These are phyloP conservation scores for Neophaeococcomyces mojaviensis DNA, from an alignment of 2,329 filamentous ascomycete genomes.

Conservation along the genomic window DNA sequence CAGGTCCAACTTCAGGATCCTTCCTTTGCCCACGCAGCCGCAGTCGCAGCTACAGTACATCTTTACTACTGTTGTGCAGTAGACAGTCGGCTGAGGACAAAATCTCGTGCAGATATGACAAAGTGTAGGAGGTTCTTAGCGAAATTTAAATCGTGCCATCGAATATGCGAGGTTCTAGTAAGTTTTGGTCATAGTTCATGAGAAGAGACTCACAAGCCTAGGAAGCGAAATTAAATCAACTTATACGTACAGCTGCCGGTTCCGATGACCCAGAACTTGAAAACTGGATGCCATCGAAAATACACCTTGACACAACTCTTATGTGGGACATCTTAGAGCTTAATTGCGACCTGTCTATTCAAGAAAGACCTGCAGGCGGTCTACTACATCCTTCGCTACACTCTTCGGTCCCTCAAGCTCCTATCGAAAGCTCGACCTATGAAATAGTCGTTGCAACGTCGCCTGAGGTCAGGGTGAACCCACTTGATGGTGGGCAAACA, in stretches of 20 bases:
- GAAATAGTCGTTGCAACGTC: slow-evolving; percentile 48
- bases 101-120: slow-evolving; percentile 46
- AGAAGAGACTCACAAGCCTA: slow-evolving; percentile 16
- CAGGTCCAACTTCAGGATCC: slow-evolving; percentile 44
- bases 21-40: slow-evolving; percentile 46
- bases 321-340: slow-evolving; percentile 49
- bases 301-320: slow-evolving; percentile 45
- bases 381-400: slow-evolving; percentile 39
- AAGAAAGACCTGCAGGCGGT: slow-evolving; percentile 31
- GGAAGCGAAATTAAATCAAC: slow-evolving; percentile 43
- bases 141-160: slow-evolving; percentile 41
- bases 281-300: slow-evolving; percentile 47
- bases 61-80: slow-evolving; percentile 48
- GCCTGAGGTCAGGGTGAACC: slow-evolving; percentile 46
- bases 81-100: slow-evolving; percentile 42
- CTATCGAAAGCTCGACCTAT: slow-evolving; percentile 32
- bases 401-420: slow-evolving; percentile 27
- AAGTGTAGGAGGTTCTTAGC: slow-evolving; percentile 46
- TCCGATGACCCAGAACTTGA: slow-evolving; percentile 42
- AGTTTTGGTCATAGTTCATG: slow-evolving; percentile 13
- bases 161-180: slow-evolving; percentile 42
- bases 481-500: slow-evolving; percentile 45
- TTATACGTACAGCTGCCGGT: slow-evolving; percentile 44
- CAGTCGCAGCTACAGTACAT: slow-evolving; percentile 48
- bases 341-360: slow-evolving; percentile 35